Percentiles rank a stretch among this genome's conserved stretches.
Evolutionary conservation across 2,329 filamentous ascomycete species (phyloP).

Genomic region (Teratosphaeriaceae sp.): DNA sequence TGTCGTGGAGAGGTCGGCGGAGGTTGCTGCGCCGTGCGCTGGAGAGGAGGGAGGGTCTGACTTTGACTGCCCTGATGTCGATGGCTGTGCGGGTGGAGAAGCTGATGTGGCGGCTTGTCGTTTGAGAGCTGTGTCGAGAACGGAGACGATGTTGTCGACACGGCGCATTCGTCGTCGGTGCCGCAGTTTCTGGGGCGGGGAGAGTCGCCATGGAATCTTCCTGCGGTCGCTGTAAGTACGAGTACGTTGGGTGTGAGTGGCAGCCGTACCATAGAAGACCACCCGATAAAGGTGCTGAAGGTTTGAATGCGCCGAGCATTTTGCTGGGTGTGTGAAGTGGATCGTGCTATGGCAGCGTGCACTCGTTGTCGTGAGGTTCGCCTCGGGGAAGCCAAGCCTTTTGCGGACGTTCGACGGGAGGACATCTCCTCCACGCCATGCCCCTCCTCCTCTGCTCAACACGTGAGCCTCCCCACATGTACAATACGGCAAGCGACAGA

Average conservation of each 20-base stretch:
- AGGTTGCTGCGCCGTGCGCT: constrained; percentile 16
- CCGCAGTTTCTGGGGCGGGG: constrained; percentile 79
- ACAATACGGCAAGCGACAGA: too few species aligned
- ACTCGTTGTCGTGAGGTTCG: background rate
- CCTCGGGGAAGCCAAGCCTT: too few species aligned
- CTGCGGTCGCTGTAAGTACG: constrained; percentile 32
- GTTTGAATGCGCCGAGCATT: constrained; percentile 82
- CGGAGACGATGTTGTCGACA: constrained; percentile 82
- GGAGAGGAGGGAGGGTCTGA: constrained; percentile 1
- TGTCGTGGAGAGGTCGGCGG: constrained; percentile 22
- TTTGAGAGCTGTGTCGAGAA: constrained; percentile 66
- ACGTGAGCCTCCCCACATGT: too few species aligned
- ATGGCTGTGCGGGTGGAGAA: constrained; percentile 4
- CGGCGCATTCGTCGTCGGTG: constrained; percentile 76
- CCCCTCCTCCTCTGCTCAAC: too few species aligned
- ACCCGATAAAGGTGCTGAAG: constrained; percentile 67
- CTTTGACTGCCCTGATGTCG: background rate
- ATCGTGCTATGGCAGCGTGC: background rate
- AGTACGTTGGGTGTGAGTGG: background rate
- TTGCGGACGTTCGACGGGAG: too few species aligned
- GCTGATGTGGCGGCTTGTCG: constrained; percentile 44
- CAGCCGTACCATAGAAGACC: constrained; percentile 70
- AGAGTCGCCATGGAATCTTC: constrained; percentile 98
- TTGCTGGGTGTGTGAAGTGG: constrained; percentile 24
- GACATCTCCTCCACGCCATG: too few species aligned